phyloP scores from a whole-genome alignment of 2,329 filamentous ascomycete genomes.

The Colletotrichum navitas region DNA sequence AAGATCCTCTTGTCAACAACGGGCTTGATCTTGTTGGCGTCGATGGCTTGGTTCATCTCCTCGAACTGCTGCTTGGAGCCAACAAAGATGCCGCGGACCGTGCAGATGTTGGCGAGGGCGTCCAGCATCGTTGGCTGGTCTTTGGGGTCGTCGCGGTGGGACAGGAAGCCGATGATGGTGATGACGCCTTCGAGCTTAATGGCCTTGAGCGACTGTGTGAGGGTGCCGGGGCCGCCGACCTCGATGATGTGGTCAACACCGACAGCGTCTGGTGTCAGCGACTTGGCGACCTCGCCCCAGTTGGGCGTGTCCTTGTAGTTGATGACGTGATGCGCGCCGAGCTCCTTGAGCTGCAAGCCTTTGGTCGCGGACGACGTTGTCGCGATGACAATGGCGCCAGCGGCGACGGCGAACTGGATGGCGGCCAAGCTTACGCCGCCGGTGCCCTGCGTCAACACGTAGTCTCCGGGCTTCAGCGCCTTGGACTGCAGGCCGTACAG shows the following conservation, averaged over 20 bases:
- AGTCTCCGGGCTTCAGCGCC: constrained; percentile 64
- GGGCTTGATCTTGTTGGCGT: constrained; percentile 36
- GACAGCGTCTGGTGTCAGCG: constrained; percentile 55
- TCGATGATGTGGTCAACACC: constrained; percentile 64
- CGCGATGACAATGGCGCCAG: constrained; percentile 62
- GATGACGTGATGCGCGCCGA: constrained; percentile 64
- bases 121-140: constrained; percentile 38
- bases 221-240: constrained; percentile 59
- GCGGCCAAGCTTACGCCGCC: constrained; percentile 77
- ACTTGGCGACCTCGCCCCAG: constrained; percentile 60
- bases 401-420: constrained; percentile 68
- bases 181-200: constrained; percentile 62
- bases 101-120: constrained; percentile 37
- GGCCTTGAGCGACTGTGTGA: constrained; percentile 59
- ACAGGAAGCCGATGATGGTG: constrained; percentile 51
- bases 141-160: constrained; percentile 16
- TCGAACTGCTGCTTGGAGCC: constrained; percentile 41
- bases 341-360: constrained; percentile 56
- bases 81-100: constrained; percentile 35
- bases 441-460: constrained; percentile 77
- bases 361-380: constrained; percentile 62
- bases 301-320: constrained; percentile 61
- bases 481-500: constrained; percentile 67
- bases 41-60: constrained; percentile 39
- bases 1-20: constrained; percentile 35